Conservation (phyloP, 2,329 filamentous ascomycete species). For the Pyrenophora seminiperda region DNA sequence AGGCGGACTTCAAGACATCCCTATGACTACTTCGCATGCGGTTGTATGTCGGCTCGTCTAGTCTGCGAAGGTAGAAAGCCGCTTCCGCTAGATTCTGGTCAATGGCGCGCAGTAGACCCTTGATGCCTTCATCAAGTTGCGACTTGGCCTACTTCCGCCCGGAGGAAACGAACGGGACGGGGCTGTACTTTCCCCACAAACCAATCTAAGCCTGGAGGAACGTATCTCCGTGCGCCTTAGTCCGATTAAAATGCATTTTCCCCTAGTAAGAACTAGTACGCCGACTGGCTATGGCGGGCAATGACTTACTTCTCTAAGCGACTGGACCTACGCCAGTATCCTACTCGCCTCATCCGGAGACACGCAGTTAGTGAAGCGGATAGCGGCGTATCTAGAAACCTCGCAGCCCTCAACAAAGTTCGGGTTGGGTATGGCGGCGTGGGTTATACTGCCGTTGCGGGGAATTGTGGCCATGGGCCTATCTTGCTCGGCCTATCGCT, state of each 20-base stretch:
- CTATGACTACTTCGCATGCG: neutral
- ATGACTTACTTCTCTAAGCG: neutral
- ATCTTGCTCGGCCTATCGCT: neutral
- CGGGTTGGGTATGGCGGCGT: conserved; percentile 1
- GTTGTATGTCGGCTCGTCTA: neutral
- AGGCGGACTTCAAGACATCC: neutral
- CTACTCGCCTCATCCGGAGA: neutral
- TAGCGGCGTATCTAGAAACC: conserved; percentile 1
- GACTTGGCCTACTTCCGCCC: neutral
- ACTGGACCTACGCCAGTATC: neutral
- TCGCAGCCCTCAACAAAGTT: neutral
- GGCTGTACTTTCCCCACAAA: conserved; percentile 14
- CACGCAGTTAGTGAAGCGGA: conserved; percentile 1
- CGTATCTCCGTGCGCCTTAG: conserved; percentile 11
- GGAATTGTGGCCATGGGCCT: neutral
- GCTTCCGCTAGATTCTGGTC: neutral
- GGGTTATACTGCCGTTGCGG: neutral
- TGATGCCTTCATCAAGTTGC: neutral
- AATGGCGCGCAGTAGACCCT: neutral
- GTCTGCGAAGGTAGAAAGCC: neutral
- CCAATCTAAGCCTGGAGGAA: conserved; percentile 4
- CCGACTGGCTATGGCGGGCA: neutral
- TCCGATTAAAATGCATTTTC: neutral
- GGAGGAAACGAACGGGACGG: neutral
- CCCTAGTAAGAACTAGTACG: neutral